Evolutionary conservation across 2,329 filamentous ascomycete genomes (phyloP), one percentile per base, ranked within the genome.

Genomic region (Thielaviopsis populi): DNA sequence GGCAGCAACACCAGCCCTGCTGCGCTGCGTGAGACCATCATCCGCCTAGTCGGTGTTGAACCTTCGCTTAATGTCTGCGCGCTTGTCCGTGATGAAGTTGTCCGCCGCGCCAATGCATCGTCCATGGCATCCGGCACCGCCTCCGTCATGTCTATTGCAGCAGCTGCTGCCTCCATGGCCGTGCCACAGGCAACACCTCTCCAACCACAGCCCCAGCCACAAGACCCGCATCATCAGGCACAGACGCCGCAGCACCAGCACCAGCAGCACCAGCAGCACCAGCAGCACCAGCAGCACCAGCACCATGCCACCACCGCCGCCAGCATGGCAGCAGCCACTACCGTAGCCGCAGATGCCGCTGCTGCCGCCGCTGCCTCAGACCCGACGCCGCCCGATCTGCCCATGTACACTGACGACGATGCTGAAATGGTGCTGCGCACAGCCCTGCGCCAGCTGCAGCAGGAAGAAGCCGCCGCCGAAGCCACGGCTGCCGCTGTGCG

Each of bases 351-450:
- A 30, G 27, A 56, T 27, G 24, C 48, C n/a, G n/a, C n/a, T n/a
- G n/a, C n/a, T n/a, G n/a, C n/a, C 27, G 70, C 60, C 22, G 30
- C 10, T 24, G 24, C 68, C 59, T 72, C 40, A 62, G 70, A 2
- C 54, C 67, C 22, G 68, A 70, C 69, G 2, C 70, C 73, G 3
- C 59, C 64, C 37, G 63, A 60, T 8, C 37, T 48, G 30, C 75
- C 75, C 19, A 71, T 79, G 68, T 77, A 77, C 69, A 64, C 71
- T 68, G 75, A 78, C 10, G 80, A 83, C 19, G 81, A 84, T 67
- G 77, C 82, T 1, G 82, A 84, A 60, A 74, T 81, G 4, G 80
- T 81, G 17, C 73, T 84, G 2, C 81, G 83, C 69, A 83, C 83
- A 67, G 82, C 82, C 1, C 73, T 84, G 58, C 78, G 79, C 48